These are phyloP conservation scores for Candida frijolesensis DNA, from an alignment of 1,139 yeast species.

Conservation along the genomic window DNA sequence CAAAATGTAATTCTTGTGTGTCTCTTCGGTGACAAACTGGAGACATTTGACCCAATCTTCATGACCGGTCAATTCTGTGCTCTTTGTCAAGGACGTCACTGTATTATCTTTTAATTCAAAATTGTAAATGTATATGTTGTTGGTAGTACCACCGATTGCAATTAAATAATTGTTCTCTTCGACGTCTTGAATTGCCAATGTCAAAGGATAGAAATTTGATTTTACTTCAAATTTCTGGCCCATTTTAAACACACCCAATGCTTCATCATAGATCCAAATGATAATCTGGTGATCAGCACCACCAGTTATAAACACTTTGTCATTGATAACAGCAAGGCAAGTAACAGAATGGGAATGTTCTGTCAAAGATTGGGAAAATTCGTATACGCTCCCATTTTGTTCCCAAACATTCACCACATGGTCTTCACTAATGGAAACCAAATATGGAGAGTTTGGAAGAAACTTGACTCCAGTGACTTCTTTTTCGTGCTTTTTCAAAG, in stretches of 20 bases:
- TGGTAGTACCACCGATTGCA: slow-evolving; percentile 83
- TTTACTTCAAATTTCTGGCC: slow-evolving; percentile 41
- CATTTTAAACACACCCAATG: slow-evolving; percentile 22
- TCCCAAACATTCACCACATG: slow-evolving; percentile 64
- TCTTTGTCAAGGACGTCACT: slow-evolving; percentile 29
- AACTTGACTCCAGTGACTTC: slow-evolving; percentile 64
- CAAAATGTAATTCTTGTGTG: slow-evolving; percentile 55
- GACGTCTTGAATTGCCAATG: slow-evolving; percentile 55
- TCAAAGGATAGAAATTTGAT: slow-evolving; percentile 63
- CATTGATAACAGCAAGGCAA: slow-evolving; percentile 41
- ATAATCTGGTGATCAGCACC: slow-evolving; percentile 63
- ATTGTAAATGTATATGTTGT: slow-evolving; percentile 57
- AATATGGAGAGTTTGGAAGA: slow-evolving; percentile 43
- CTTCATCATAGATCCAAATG: slow-evolving; percentile 45
- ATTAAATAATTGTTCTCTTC: slow-evolving; percentile 47
- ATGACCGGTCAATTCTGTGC: slow-evolving; percentile 74
- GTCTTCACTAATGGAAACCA: slow-evolving; percentile 73
- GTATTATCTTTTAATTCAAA: slow-evolving; percentile 28
- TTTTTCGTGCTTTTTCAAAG: slow-evolving; percentile 60
- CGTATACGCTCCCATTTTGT: slow-evolving; percentile 17
- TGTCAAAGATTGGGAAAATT: slow-evolving; percentile 36
- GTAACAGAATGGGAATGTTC: slow-evolving; percentile 53
- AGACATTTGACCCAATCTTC: slow-evolving; percentile 91
- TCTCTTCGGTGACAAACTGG: slow-evolving; percentile 53
- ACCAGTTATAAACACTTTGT: slow-evolving; percentile 55